These are phyloP conservation scores for Lactuca saligna DNA, from an alignment of 129 eudicot species.

Conservation along the genomic window DNA sequence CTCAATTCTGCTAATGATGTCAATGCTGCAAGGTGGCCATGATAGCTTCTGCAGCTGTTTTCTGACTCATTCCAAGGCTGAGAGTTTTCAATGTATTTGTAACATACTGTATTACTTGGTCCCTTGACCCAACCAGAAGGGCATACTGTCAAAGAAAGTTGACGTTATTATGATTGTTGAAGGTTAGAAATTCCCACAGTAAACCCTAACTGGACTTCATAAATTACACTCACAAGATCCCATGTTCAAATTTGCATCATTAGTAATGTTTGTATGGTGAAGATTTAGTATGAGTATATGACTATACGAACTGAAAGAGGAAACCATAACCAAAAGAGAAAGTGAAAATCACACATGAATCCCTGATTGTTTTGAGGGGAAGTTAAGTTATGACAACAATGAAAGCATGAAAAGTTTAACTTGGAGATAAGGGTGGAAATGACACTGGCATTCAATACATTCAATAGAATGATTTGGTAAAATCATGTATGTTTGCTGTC, in stretches of 20 bases:
- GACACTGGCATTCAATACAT: not conserved
- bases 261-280: not conserved
- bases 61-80: conserved; percentile 80
- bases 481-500: not conserved
- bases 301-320: not conserved
- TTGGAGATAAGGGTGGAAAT: not conserved
- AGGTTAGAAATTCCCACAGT: too few relatives aligned
- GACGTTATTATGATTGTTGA: not conserved
- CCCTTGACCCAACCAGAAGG: conserved; percentile 59
- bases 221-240: conserved; percentile 9
- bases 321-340: conserved; percentile 8
- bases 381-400: not conserved
- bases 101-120: conserved; percentile 54
- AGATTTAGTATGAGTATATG: not conserved
- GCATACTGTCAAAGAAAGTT: conserved; percentile 40
- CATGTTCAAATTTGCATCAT: not conserved
- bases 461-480: conserved; percentile 4
- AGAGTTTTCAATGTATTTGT: conserved; percentile 28
- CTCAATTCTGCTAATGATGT: conserved; percentile 59
- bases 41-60: conserved; percentile 45
- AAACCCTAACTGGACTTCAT: conserved; percentile 3
- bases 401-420: conserved; percentile 2
- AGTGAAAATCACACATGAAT: not conserved
- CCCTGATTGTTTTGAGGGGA: not conserved
- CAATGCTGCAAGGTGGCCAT: conserved; percentile 68